Percentiles rank a stretch among this genome's conserved stretches.
phyloP scores from a whole-genome alignment of 2,329 filamentous ascomycete species.

The Colletotrichum gigasporum region DNA sequence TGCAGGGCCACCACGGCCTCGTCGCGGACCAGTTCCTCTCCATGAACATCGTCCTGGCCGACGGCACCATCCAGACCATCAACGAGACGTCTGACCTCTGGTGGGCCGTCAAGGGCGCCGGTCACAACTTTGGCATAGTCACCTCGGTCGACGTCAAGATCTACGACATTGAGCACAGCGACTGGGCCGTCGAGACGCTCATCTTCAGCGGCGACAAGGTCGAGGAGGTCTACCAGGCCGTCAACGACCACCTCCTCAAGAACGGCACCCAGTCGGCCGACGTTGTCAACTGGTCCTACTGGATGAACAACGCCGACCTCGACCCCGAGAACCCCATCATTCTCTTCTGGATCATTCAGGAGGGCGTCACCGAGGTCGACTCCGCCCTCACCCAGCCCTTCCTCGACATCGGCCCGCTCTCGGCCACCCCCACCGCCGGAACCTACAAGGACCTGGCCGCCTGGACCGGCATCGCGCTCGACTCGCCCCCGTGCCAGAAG shows the following conservation, averaged over 20 bases:
- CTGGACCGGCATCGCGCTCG: constrained; percentile 51
- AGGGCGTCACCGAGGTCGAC: constrained; percentile 52
- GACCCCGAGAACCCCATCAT: constrained; percentile 55
- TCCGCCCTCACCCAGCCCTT: constrained; percentile 53
- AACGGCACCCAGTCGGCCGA: constrained; percentile 53
- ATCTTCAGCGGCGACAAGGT: constrained; percentile 59
- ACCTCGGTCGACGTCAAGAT: constrained; percentile 58
- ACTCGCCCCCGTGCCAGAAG: constrained; percentile 52
- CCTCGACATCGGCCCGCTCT: constrained; percentile 49
- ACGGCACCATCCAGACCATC: constrained; percentile 52
- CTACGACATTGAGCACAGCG: constrained; percentile 51
- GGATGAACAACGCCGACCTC: constrained; percentile 48
- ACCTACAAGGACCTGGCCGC: constrained; percentile 54
- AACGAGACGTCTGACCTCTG: constrained; percentile 59
- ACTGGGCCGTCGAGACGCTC: constrained; percentile 55
- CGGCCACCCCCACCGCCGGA: constrained; percentile 43
- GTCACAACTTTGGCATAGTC: constrained; percentile 69
- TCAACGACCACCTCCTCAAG: constrained; percentile 54
- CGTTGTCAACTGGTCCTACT: constrained; percentile 61
- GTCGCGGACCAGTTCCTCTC: constrained; percentile 62
- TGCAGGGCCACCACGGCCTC: constrained; percentile 63
- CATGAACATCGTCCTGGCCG: constrained; percentile 60
- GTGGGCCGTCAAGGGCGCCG: constrained; percentile 67
- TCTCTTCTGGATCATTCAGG: constrained; percentile 52
- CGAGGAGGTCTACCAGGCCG: constrained; percentile 54